These are phyloP conservation scores for Silene uniflora DNA, from an alignment of 148 eudicot species.

Conservation along the genomic window DNA sequence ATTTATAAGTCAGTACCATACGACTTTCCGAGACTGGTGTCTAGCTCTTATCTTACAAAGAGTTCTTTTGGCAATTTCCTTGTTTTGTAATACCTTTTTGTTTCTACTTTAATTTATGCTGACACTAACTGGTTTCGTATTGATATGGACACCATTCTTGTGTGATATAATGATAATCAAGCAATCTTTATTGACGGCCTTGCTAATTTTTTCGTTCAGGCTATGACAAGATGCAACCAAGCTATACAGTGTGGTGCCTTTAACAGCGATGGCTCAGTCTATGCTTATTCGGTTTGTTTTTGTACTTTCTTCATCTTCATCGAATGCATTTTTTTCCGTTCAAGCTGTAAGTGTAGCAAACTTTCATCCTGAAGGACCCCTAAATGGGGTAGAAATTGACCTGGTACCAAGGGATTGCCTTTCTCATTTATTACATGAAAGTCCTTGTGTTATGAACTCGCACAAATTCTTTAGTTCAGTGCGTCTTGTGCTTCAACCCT, in stretches of 20 bases:
- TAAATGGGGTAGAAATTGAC: not conserved
- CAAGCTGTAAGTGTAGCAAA: not conserved
- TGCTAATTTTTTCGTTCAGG: slow-evolving; percentile 37
- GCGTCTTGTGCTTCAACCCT: not conserved
- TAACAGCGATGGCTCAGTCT: slow-evolving; percentile 85
- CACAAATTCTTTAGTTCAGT: not conserved
- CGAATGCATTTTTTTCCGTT: not conserved
- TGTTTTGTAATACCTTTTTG: not conserved
- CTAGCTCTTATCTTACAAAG: not conserved
- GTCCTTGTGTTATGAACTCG: not conserved
- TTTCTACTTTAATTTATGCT: not conserved
- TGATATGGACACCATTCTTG: not conserved
- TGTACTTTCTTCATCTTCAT: slow-evolving; percentile 3
- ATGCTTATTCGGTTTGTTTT: slow-evolving; percentile 71
- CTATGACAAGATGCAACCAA: slow-evolving; percentile 80
- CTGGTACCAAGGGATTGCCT: not conserved
- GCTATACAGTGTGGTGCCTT: slow-evolving; percentile 78
- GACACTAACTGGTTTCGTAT: not conserved
- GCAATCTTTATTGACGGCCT: not conserved
- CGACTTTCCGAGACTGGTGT: not conserved
- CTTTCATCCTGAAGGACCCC: not conserved
- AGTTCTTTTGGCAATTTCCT: not conserved
- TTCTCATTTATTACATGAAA: not conserved
- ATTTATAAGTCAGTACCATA: no score
- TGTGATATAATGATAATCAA: not conserved